Base-by-base conservation (phyloP, 495 filamentous ascomycete species). In the Clohesyomyces aquaticus region DNA sequence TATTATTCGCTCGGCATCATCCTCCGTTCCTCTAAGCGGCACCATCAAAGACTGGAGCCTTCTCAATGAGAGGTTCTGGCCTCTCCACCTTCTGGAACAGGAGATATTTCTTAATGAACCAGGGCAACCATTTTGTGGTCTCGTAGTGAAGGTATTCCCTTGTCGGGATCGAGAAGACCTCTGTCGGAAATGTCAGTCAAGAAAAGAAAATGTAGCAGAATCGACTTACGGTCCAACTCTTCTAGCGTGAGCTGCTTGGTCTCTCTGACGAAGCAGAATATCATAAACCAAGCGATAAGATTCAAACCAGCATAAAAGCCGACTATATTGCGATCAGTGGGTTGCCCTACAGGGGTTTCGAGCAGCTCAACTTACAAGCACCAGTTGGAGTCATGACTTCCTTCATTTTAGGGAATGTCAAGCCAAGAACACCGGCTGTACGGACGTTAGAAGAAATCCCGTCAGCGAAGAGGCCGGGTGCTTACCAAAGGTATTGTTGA, bases 241-340 rank as follows among this genome's bases (percentile, higher is more conserved):
- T 82, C 79, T 22, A 83, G 72, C 12, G 80, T 82, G 41, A 80
- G 77, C 56, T 69, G 61, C 66, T 69, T 69, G 18, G 66, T 69
- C 45, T 69, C 66, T 2, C 45, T 18, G 4, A 69, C 26, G 59
- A 63, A 69, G 42, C 46, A 61, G 61, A 69, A 66, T 25, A 69
- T 61, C 66, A 69, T 59, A 26, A 57, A 63, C 59, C 60, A 69
- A 19, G 59, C 49, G 55, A 65, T 62, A 56, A 72, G 51, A 25
- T 83, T 85, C 73, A 83, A 80, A 12, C 74, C 83, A 1, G 84
- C 85, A 70, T 88, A 89, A 76, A 83, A 85, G n/a, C 79, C 77
- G 70, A 85, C 49, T 52, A 19, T 16, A 14, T 29, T 2, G n/a
- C 3, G 18, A 28, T 52, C n/a, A 52, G 49, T 23, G 22, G n/a